These are phyloP conservation scores for Populus euphratica DNA, from an alignment of 345 rosid species.

Conservation along the genomic window DNA sequence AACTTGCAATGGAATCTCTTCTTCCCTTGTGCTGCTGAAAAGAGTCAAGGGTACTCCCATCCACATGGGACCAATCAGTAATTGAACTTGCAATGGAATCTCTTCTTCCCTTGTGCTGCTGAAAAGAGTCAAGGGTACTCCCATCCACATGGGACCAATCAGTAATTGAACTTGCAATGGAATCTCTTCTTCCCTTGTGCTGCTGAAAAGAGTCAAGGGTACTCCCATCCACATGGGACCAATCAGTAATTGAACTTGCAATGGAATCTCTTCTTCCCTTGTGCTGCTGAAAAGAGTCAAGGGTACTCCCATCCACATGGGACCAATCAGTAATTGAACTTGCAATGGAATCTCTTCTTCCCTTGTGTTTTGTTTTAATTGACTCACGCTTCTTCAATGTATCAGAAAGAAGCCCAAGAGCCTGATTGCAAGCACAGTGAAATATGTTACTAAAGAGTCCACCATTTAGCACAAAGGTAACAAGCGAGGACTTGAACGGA, in stretches of 20 bases:
- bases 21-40: conserved; percentile 42
- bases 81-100: conserved; percentile 25
- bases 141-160: conserved; percentile 60
- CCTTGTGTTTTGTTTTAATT: conserved; percentile 41
- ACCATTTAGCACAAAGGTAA: not conserved
- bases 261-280: conserved; percentile 34
- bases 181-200: conserved; percentile 39
- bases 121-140: conserved; percentile 47
- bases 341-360: conserved; percentile 31
- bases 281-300: conserved; percentile 48
- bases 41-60: conserved; percentile 48
- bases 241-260: conserved; percentile 29
- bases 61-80: conserved; percentile 51
- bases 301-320: conserved; percentile 49
- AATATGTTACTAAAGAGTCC: not conserved
- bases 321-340: conserved; percentile 43
- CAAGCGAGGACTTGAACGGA: not conserved
- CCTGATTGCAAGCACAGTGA: conserved; percentile 39
- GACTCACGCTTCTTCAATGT: conserved; percentile 50
- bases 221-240: conserved; percentile 57
- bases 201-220: conserved; percentile 48
- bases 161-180: conserved; percentile 24
- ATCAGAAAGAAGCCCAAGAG: conserved; percentile 70
- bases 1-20: conserved; percentile 29
- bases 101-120: conserved; percentile 39